Conservation (phyloP, 1,284 basidiomycete species). For the Sanguinoderma infundibulare region DNA sequence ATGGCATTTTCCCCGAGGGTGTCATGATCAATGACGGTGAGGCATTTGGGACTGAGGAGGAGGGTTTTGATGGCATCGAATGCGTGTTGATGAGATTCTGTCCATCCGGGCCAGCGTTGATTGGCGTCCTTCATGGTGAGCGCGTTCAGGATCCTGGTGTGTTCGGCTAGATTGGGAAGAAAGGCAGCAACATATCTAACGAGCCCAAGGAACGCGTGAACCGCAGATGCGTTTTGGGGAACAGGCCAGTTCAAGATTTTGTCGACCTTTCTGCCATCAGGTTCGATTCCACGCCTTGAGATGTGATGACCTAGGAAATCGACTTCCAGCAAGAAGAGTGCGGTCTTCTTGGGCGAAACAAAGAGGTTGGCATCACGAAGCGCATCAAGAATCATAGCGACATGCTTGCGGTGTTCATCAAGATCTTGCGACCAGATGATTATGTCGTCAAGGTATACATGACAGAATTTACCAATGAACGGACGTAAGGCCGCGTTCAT, state of each 20-base stretch:
- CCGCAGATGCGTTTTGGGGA: conserved; percentile 33
- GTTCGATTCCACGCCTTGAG: conserved; percentile 16
- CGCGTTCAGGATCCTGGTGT: conserved; percentile 33
- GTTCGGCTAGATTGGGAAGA: conserved; percentile 38
- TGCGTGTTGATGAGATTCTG: conserved; percentile 31
- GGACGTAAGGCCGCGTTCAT: conserved; percentile 35
- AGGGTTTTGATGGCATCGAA: conserved; percentile 45
- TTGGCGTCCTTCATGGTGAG: background rate
- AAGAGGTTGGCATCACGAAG: conserved; percentile 30
- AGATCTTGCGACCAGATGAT: conserved; percentile 3
- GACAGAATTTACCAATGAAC: conserved; percentile 1
- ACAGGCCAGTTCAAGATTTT: conserved; percentile 40
- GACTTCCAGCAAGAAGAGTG: conserved; percentile 23
- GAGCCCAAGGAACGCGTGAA: conserved; percentile 42
- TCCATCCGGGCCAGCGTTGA: background rate
- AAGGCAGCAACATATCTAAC: conserved; percentile 41
- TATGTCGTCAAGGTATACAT: conserved; percentile 5
- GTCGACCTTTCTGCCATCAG: conserved; percentile 38
- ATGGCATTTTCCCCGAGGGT: conserved; percentile 31
- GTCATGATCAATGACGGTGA: conserved; percentile 39
- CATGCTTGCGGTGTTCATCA: background rate
- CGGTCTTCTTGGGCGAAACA: conserved; percentile 3
- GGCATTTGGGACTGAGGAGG: conserved; percentile 30
- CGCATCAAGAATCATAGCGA: conserved; percentile 21
- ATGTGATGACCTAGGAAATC: conserved; percentile 34